These are phyloP conservation scores for Ophiocordyceps unilateralis DNA, from an alignment of 2,329 filamentous ascomycete genomes.

Conservation along the genomic window DNA sequence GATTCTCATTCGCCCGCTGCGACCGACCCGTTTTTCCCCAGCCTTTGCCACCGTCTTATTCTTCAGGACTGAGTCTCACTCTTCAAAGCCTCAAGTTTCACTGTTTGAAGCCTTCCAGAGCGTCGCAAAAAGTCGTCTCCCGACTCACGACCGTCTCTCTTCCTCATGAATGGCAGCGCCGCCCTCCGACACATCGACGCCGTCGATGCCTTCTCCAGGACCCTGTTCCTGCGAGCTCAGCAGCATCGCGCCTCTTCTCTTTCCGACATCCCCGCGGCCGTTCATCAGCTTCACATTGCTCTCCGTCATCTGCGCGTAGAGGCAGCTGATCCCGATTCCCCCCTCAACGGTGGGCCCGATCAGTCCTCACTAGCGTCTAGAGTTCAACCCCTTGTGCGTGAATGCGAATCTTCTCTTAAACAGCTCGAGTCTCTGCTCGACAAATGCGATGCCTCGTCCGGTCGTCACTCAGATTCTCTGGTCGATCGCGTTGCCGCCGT, in stretches of 20 bases:
- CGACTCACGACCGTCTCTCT: neutral
- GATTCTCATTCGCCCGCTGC: too few species aligned
- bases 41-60: too few species aligned
- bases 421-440: slow-evolving; percentile 36
- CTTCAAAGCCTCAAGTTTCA: too few species aligned
- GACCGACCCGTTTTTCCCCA: too few species aligned
- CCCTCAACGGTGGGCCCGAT: slow-evolving; percentile 25
- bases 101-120: neutral
- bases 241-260: slow-evolving; percentile 24
- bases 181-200: slow-evolving; percentile 31
- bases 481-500: slow-evolving; percentile 24
- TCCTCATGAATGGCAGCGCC: slow-evolving; percentile 11
- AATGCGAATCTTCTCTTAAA: slow-evolving; percentile 35
- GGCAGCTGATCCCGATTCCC: slow-evolving; percentile 36
- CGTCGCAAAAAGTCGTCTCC: neutral
- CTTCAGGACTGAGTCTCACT: too few species aligned
- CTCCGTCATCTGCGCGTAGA: slow-evolving; percentile 41
- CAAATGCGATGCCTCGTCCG: slow-evolving; percentile 20
- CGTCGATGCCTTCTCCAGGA: slow-evolving; percentile 36
- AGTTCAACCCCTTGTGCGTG: slow-evolving; percentile 33
- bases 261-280: slow-evolving; percentile 31
- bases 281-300: slow-evolving; percentile 35
- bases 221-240: slow-evolving; percentile 36
- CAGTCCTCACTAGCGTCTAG: slow-evolving; percentile 28
- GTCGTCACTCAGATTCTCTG: slow-evolving; percentile 14